Conservation (phyloP, 495 filamentous ascomycete genomes). For the Elasticomyces elasticus region DNA sequence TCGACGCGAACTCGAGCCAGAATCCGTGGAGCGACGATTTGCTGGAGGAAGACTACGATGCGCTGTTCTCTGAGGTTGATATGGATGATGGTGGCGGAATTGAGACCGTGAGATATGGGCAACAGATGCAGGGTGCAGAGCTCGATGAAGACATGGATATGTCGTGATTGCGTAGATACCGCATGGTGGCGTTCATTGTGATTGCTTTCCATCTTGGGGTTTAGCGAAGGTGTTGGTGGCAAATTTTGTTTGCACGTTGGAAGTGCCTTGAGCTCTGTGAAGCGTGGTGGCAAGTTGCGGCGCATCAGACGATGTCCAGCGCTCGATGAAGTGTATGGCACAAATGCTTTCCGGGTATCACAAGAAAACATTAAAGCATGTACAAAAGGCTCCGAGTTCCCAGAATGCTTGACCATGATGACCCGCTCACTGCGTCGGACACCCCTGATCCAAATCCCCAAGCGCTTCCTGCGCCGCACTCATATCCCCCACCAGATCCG, state of each 20-base stretch:
- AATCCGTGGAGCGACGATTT: slow-evolving; percentile 35
- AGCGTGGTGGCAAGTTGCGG: too few species aligned
- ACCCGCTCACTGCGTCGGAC: slow-evolving; percentile 54
- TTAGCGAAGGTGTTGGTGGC: slow-evolving; percentile 14
- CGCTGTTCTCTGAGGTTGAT: slow-evolving; percentile 39
- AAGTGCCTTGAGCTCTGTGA: too few species aligned
- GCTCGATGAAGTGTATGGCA: background rate
- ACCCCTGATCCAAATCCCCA: slow-evolving; percentile 58
- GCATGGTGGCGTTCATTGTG: background rate
- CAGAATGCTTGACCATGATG: background rate
- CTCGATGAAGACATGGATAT: slow-evolving; percentile 16
- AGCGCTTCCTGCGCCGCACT: slow-evolving; percentile 62
- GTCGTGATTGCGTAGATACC: background rate
- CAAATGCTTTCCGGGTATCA: background rate
- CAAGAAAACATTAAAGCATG: background rate
- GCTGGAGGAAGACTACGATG: slow-evolving; percentile 54
- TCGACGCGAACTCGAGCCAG: slow-evolving; percentile 28
- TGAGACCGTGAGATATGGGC: background rate
- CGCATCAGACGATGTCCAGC: background rate
- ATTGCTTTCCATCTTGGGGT: background rate
- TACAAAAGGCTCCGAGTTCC: background rate
- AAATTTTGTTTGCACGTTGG: too few species aligned
- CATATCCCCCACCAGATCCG: slow-evolving; percentile 86
- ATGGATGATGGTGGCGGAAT: slow-evolving; percentile 2
- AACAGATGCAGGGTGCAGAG: slow-evolving; percentile 5